phyloP scores from a whole-genome alignment of 2,329 filamentous ascomycete species.

The Ascocoryne sarcoides region DNA sequence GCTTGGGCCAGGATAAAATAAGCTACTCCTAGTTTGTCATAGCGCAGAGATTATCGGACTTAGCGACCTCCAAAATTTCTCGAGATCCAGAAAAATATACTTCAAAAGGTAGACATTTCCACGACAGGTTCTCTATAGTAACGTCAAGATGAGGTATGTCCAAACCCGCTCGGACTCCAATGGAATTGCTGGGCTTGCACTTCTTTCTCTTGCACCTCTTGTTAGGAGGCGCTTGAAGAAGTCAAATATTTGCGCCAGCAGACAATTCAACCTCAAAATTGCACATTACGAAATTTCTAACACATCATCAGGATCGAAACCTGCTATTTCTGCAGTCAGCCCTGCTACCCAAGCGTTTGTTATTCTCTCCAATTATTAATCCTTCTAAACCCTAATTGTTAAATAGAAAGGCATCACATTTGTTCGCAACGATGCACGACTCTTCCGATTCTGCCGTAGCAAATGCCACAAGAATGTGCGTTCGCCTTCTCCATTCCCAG shows the following conservation, averaged over 20 bases:
- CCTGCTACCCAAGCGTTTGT: conserved; percentile 47
- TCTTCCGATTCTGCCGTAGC: conserved; percentile 47
- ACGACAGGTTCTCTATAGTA: conserved; percentile 5
- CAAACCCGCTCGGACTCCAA: too few relatives aligned
- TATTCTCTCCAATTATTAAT: neutral
- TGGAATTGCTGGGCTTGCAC: too few relatives aligned
- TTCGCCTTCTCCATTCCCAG: neutral
- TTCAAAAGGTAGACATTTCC: neutral
- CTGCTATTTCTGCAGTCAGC: conserved; percentile 64
- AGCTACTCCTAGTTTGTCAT: too few relatives aligned
- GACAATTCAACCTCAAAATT: too few relatives aligned
- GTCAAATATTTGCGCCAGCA: too few relatives aligned
- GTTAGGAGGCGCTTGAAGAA: too few relatives aligned
- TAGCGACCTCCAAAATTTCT: conserved; percentile 15
- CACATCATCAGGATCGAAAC: conserved; percentile 43
- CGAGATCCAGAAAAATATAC: conserved; percentile 6
- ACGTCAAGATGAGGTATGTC: conserved; percentile 21
- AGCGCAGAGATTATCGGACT: too few relatives aligned
- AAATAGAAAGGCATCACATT: conserved; percentile 41
- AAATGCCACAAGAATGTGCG: conserved; percentile 38
- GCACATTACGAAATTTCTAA: neutral
- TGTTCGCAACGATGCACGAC: conserved; percentile 33
- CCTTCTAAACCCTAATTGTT: neutral
- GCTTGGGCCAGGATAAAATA: conserved; percentile 9
- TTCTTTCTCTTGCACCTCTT: too few relatives aligned